Evolutionary conservation across 805 yeast species (phyloP), one percentile per base, ranked within the genome.

Genomic region (Cyberlindnera suaveolens): DNA sequence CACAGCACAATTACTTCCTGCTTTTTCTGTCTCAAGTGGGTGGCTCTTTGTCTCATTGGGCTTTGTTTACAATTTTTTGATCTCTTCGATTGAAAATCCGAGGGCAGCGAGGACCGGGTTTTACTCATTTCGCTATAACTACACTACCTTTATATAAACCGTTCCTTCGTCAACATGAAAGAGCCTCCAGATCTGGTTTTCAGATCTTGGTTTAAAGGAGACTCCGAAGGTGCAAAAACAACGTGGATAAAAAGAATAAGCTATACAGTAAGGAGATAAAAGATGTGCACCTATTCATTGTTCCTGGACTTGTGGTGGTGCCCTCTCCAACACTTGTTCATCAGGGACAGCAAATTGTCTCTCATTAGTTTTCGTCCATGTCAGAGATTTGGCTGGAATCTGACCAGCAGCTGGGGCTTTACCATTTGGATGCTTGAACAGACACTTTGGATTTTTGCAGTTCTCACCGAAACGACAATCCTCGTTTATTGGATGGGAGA

Each of bases 361-460:
- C 52, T 76, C 75, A 54, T 74, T 72, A 4, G 85, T 78, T 23
- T 70, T 54, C 8, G 63, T 60, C 58, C 57, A 54, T 33, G 53
- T 49, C 31, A 51, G 40, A 38, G 53, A 52, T 16, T n/a, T 15
- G 9, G 52, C 48, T 13, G 49, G 42, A 5, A 38, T 17, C 8
- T 31, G 23, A 14, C 41, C 49, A 14, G 54, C 48, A 31, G 48
- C 44, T 31, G 62, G 63, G 39, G 61, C 62, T 59, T 89, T 74
- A n/a, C 87, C 93, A 45, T 78, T 82, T 13, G 96, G 95, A 64
- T 89, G 97, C 54, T 72, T 74, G 65, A 71, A 89, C 50, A 79
- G 62, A 71, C 97, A 89, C 42, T 72, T 69, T 40, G 70, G 70
- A 62, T 86, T 87, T 53, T 72, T 77, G 66, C 97, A 89, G 48